Base-by-base conservation (phyloP, 148 eudicot genomes). In the Amaranthus cruentus region DNA sequence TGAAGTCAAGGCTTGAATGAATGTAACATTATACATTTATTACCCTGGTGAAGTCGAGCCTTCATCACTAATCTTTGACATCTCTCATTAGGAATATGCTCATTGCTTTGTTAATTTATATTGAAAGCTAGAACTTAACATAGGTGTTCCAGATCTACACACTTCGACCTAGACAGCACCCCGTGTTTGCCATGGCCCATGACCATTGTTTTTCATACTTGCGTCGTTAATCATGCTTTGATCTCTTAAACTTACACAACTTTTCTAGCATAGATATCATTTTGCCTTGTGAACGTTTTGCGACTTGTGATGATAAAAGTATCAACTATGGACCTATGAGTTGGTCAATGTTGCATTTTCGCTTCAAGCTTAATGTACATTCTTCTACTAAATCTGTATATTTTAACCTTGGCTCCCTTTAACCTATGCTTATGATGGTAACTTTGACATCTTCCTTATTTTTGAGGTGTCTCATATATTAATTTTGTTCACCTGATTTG, bases 231-330 rank as follows among this genome's bases (percentile, higher is more conserved):
- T 71, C 42, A 15, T 71, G 51, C 7, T 46, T n/a, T 18, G 18
- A 18, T 18, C 18, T 18, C 18, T 18, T 18, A 18, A 18, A 18
- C 18, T 18, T 18, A 18, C 18, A 18, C 18, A 18, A 18, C 18
- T 18, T 18, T 18, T 18, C 18, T 18, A 18, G 18, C 38, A 28
- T 28, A 28, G 38, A 28, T 15, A 38, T 63, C 50, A 43, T 6
- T 7, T 52, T 51, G 47, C 50, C 18, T 42, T 12, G n/a, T 7
- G 18, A 53, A 38, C 47, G 55, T 7, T 2, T 48, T 18, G 13
- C 49, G 55, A 48, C 52, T 46, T 75, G 5, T 67, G 66, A 59
- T 42, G 61, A 68, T 61, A 46, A 4, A 78, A 47, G 64, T 59
- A 61, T 50, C 21, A 48, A 4, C 6, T 62, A n/a, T 55, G 38